Conservation (phyloP, 495 filamentous ascomycete genomes). For the Penicillium herquei region DNA sequence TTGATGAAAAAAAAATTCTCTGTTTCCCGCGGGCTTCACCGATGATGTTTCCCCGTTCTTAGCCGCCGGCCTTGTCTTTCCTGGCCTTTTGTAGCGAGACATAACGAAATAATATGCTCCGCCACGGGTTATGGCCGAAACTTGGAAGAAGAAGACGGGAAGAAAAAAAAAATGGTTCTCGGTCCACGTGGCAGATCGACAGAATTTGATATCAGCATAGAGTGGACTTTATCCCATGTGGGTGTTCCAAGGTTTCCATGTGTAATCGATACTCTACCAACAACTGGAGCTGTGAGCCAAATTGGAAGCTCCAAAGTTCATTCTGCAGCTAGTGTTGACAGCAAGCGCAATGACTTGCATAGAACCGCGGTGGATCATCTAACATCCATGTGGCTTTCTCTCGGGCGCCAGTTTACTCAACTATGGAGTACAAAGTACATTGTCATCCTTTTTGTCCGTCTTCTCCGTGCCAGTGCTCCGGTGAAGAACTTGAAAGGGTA, state of each 20-base stretch:
- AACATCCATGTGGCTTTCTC: slow-evolving; percentile 1
- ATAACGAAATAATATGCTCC: too few relatives aligned
- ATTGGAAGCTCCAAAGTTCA: not conserved
- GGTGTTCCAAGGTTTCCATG: too few relatives aligned
- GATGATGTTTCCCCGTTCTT: not conserved
- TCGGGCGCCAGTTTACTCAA: too few relatives aligned
- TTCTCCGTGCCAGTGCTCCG: not conserved
- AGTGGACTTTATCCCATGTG: too few relatives aligned
- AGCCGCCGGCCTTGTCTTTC: not conserved
- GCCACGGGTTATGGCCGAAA: not conserved
- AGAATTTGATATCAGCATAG: not conserved
- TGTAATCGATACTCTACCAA: too few relatives aligned
- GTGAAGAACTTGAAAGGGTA: not conserved
- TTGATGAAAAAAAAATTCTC: not conserved
- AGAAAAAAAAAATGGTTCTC: not conserved
- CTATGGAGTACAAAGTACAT: not conserved
- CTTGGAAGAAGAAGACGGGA: not conserved
- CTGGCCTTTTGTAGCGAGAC: too few relatives aligned
- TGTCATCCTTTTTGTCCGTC: not conserved
- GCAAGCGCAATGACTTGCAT: slow-evolving; percentile 2
- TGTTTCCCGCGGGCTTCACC: not conserved
- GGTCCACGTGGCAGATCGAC: slow-evolving; percentile 9
- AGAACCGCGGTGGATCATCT: not conserved
- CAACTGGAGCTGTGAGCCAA: too few relatives aligned
- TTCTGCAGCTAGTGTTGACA: slow-evolving; percentile 2